Evolutionary conservation across 345 rosid species (phyloP).

Genomic region (Sonneratia caseolaris): DNA sequence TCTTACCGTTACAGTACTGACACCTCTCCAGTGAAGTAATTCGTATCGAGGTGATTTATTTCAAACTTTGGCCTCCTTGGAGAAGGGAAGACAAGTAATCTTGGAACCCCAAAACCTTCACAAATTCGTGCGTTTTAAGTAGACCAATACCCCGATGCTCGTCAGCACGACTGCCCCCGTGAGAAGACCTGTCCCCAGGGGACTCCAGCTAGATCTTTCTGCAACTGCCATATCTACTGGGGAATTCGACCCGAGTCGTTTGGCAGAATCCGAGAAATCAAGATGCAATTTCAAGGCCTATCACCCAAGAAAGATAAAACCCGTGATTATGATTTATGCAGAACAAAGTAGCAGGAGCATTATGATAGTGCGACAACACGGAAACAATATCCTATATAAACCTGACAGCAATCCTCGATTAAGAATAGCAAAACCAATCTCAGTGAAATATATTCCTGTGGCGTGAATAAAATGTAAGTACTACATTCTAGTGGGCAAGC

Average conservation of each 20-base stretch:
- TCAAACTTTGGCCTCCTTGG: neutral
- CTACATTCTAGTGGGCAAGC: neutral
- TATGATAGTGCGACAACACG: no score
- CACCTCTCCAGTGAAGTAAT: neutral
- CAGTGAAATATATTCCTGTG: no score
- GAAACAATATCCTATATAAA: neutral
- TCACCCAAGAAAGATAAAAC: no score
- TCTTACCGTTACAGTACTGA: neutral
- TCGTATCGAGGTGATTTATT: constrained; percentile 4
- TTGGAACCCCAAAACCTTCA: constrained; percentile 16
- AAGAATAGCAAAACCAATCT: no score
- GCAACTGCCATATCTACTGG: constrained; percentile 10
- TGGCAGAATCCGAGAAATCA: constrained; percentile 37
- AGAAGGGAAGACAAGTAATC: neutral
- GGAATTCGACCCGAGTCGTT: constrained; percentile 16
- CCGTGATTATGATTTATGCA: no score
- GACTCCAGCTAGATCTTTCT: constrained; percentile 21
- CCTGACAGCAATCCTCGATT: no score
- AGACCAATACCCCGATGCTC: constrained; percentile 50
- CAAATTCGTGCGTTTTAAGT: constrained; percentile 55
- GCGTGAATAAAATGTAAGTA: neutral
- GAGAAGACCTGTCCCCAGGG: constrained; percentile 34
- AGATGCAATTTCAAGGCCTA: constrained; percentile 50
- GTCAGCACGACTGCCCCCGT: constrained; percentile 59
- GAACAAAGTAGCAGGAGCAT: no score